phyloP scores from a whole-genome alignment of 495 filamentous ascomycete species.

The Bathelium albidoporum region DNA sequence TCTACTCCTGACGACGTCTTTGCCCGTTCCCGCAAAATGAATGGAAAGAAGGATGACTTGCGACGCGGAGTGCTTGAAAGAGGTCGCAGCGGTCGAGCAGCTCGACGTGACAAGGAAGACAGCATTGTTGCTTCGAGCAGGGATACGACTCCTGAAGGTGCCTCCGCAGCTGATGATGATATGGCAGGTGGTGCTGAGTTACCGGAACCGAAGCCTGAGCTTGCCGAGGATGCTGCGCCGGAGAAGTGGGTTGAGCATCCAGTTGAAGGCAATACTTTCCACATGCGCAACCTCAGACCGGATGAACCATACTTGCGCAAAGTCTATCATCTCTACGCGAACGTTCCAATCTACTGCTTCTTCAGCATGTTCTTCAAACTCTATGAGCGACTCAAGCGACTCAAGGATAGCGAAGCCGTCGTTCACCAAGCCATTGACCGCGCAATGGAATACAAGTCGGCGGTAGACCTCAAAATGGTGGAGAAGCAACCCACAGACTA shows the following conservation, averaged over 20 bases:
- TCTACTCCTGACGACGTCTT: slow-evolving; percentile 39
- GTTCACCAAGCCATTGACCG: slow-evolving; percentile 63
- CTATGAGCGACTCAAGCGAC: slow-evolving; percentile 67
- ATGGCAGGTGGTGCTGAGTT: slow-evolving; percentile 28
- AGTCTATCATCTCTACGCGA: slow-evolving; percentile 78
- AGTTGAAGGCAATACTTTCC: slow-evolving; percentile 39
- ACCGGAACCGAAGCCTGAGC: slow-evolving; percentile 19
- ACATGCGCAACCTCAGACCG: slow-evolving; percentile 55
- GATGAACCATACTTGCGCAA: slow-evolving; percentile 72
- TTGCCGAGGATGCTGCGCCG: slow-evolving; percentile 23
- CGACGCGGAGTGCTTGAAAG: slow-evolving; percentile 77
- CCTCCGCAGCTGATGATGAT: slow-evolving; percentile 58
- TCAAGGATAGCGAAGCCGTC: slow-evolving; percentile 66
- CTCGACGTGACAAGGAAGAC: slow-evolving; percentile 57
- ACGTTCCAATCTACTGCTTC: slow-evolving; percentile 83
- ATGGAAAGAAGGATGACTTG: slow-evolving; percentile 69
- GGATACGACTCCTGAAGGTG: slow-evolving; percentile 74
- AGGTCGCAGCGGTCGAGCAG: slow-evolving; percentile 50
- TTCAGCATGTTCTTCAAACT: slow-evolving; percentile 82
- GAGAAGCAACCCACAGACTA: slow-evolving; percentile 71
- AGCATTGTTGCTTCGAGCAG: slow-evolving; percentile 65
- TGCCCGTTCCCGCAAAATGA: slow-evolving; percentile 50
- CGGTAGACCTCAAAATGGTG: slow-evolving; percentile 64
- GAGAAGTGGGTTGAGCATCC: slow-evolving; percentile 52
- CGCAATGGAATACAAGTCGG: slow-evolving; percentile 61